Conservation (phyloP, 345 rosid genomes). For the Melaleuca quinquenervia region DNA sequence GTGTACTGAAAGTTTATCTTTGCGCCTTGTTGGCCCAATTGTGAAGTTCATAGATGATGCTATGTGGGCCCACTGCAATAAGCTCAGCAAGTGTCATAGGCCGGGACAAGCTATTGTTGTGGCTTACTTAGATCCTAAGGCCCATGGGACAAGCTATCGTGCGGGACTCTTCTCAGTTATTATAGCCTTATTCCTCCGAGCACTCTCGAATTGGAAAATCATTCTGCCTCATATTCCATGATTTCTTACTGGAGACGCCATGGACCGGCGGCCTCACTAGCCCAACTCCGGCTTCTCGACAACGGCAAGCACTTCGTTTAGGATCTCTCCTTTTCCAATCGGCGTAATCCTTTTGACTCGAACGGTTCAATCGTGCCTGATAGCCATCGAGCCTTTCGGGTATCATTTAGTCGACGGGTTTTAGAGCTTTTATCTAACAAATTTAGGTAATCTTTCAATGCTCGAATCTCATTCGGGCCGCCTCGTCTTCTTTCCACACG, state of each 20-base stretch:
- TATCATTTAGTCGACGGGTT: not conserved
- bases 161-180: not conserved
- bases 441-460: not conserved
- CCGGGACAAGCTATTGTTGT: not conserved
- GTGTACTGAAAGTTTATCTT: not conserved
- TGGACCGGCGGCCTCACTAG: not conserved
- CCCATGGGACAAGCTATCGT: not conserved
- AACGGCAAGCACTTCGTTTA: too few species aligned
- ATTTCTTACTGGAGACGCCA: too few species aligned
- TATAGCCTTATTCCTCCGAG: not conserved
- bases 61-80: not conserved
- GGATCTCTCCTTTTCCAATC: too few species aligned
- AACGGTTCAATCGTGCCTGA: too few species aligned
- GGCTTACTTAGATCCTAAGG: not conserved
- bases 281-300: too few species aligned
- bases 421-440: too few species aligned
- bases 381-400: not conserved
- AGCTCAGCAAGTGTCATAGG: not conserved
- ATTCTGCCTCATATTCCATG: too few species aligned
- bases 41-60: not conserved
- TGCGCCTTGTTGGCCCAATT: not conserved
- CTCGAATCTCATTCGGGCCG: accelerated
- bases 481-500: not conserved
- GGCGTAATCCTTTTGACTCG: not conserved
- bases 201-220: too few species aligned